These are phyloP conservation scores for Wallacemonas sp. DNA, from an alignment of 208 protist genomes.

Conservation along the genomic window DNA sequence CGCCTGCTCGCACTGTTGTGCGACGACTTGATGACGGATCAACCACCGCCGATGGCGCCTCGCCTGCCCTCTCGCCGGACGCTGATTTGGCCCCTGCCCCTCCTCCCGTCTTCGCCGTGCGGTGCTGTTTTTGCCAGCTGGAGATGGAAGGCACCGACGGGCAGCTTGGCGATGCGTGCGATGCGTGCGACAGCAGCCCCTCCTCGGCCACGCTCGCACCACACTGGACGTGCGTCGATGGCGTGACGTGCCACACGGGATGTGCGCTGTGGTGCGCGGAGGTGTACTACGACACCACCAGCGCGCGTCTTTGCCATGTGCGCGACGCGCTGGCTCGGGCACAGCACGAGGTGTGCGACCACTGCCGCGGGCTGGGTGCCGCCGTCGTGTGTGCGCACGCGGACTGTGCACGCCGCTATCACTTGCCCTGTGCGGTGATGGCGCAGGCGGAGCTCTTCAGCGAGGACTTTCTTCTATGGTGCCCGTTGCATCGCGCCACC, in stretches of 20 bases:
- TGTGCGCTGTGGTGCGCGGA: conserved; percentile 83
- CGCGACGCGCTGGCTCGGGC: conserved; percentile 30
- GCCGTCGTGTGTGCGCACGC: conserved; percentile 41
- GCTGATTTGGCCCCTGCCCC: too few relatives aligned
- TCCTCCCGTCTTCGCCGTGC: too few relatives aligned
- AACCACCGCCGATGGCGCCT: not conserved
- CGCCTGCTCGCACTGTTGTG: not conserved
- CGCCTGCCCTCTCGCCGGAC: too few relatives aligned
- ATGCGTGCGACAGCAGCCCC: not conserved
- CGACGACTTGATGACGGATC: not conserved
- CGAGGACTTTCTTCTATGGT: conserved; percentile 21
- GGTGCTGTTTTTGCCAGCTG: not conserved
- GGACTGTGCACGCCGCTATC: conserved; percentile 53
- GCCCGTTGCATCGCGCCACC: conserved; percentile 9
- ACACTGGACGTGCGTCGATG: conserved; percentile 15
- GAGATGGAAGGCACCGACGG: not conserved
- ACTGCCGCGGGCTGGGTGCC: conserved; percentile 51
- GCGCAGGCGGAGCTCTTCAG: conserved; percentile 19
- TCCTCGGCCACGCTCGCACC: not conserved
- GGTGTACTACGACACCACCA: conserved; percentile 57
- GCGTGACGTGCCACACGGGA: conserved; percentile 38
- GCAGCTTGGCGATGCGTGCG: not conserved
- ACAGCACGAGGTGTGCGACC: conserved; percentile 46
- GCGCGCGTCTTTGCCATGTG: conserved; percentile 30
- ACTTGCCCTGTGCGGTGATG: conserved; percentile 57